Evolutionary conservation across 306 rosid species (phyloP), one percentile per base, ranked within the genome.

Genomic region (Cicer cuneatum): DNA sequence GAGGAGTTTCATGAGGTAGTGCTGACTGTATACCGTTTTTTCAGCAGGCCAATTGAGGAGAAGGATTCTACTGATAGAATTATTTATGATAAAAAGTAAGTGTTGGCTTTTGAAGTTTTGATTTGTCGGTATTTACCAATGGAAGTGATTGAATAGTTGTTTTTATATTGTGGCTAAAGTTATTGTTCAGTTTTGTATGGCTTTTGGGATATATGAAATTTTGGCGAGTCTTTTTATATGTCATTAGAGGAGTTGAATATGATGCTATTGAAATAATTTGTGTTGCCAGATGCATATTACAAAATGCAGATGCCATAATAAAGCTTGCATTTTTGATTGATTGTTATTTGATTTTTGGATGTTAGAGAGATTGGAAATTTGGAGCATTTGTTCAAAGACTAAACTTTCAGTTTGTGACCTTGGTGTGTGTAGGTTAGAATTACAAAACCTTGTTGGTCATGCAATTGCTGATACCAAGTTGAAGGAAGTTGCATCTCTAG

Each of bases 1-100:
- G 97, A 93, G 70, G 98, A 91, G 87, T 89, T 93, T 75, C 89
- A 83, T 2, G 91, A 88, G 78, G 89, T 91, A 85, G 97, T 86
- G 5, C 39, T 84, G 49, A 21, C 82, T 3, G 51, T 80, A 24
- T 80, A 80, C 71, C 38, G 11, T 52, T 60, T 66, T 11, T 77
- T 84, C 19, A 58, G 83, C 42, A 7, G 67, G 45, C 75, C 76
- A 46, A 68, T 77, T 16, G 87, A 72, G 7, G 87, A 60, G 72
- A 84, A 80, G 45, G 83, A 52, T 56, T 21, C 61, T 74, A 46
- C 15, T 24, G 72, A 84, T 33, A 84, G 37, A 84, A 33, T 72
- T 29, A 33, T 80, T 68, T 65, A 84, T 8, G 84, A 70, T 51
- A 87, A 78, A 71, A 89, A 71, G 96, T 89, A 81, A 83, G 86